Base-by-base conservation (phyloP, 164 flowering plant species). In the Buxus sempervirens region DNA sequence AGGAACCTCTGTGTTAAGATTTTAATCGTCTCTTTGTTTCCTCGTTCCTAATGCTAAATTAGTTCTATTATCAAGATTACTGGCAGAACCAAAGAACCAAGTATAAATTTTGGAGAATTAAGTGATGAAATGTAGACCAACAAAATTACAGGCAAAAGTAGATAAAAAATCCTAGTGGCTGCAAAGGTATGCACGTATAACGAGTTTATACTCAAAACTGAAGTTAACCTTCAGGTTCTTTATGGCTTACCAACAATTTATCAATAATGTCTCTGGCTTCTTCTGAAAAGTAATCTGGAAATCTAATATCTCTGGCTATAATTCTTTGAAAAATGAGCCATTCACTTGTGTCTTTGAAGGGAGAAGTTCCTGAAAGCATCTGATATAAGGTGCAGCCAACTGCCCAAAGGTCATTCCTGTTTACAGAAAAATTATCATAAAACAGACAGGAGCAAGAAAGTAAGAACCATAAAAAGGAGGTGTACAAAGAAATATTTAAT, bases 301-400 rank as follows among this genome's bases (percentile, higher is more conserved):
- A 91, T 72, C 82, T 83, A 54, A 96, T 73, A 70, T 96, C 99
- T 70, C 98, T 82, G 14, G 99, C 97, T 36, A 90, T 88, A 70
- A 96, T 96, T 78, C 89, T 90, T 81, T 96, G 99, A 72, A 96
- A 96, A 72, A 90, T 96, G 49, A 96, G 96, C 99, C 99, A 96
- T 77, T 96, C 99, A 71, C 99, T 96, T 58, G 96, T 90, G 83
- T 93, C 99, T 85, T 93, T 93, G 78, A 96, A 93, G 62, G 99
- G 99, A 78, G 98, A 88, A 76, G 90, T 80, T 70, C 99, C 99
- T 38, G 98, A 91, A 79, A 96, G 97, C 99, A 96, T 96, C 82
- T 96, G 99, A 82, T 89, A 93, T 81, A 96, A 74, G 67, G 99
- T 96, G 89, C 99, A 96, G 62, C 99, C 99, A 68, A 96, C 90